Evolutionary conservation across 1,139 yeast genomes (phyloP).

Genomic region (Sugiyamaella paludigena): DNA sequence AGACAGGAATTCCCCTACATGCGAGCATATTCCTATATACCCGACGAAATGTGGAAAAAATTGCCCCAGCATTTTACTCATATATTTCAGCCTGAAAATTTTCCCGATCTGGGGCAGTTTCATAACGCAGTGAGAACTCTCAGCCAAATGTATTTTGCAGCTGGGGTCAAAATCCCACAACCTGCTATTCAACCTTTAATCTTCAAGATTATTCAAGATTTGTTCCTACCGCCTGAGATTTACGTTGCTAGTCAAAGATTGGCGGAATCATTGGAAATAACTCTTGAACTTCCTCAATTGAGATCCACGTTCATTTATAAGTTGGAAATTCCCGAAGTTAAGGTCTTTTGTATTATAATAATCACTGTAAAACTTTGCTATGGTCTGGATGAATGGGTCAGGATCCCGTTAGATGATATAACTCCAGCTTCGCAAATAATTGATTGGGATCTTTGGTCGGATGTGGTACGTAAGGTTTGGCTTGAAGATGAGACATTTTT

Average conservation of each 20-base stretch:
- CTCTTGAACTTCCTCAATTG: not conserved
- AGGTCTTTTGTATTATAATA: constrained; percentile 24
- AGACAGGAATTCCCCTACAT: constrained; percentile 32
- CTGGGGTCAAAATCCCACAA: constrained; percentile 25
- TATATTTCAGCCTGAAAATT: constrained; percentile 18
- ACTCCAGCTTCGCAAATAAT: constrained; percentile 15
- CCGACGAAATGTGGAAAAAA: constrained; percentile 20
- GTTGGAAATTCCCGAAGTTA: constrained; percentile 20
- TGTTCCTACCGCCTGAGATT: constrained; percentile 39
- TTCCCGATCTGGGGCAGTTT: constrained; percentile 21
- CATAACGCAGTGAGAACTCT: constrained; percentile 16
- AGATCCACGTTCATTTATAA: not conserved
- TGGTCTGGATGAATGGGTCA: constrained; percentile 33
- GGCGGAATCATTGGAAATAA: constrained; percentile 1
- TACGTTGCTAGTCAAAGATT: constrained; percentile 26
- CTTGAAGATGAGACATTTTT: constrained; percentile 30
- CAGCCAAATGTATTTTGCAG: constrained; percentile 13
- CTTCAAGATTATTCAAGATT: constrained; percentile 31
- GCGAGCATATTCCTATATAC: constrained; percentile 24
- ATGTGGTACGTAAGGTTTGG: constrained; percentile 35
- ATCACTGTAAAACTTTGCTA: constrained; percentile 35
- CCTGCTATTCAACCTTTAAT: constrained; percentile 29
- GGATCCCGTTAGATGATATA: constrained; percentile 15
- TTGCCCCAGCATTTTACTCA: constrained; percentile 18
- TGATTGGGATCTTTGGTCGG: constrained; percentile 39